Evolutionary conservation across 805 yeast genomes (phyloP).

Genomic region (Candida nonsorbophila): DNA sequence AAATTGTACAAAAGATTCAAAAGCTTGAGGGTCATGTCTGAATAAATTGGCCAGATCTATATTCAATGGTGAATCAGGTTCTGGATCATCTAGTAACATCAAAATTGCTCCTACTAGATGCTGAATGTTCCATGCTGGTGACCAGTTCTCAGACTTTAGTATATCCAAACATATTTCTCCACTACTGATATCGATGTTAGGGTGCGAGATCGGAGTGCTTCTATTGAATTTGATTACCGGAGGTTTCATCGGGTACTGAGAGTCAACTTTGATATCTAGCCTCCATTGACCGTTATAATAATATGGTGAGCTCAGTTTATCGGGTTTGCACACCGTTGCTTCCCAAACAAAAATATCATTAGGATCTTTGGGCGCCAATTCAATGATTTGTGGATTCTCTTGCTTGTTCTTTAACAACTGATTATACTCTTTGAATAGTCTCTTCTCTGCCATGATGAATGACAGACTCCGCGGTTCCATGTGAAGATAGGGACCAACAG

Average conservation of each 20-base stretch:
- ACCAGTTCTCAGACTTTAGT: constrained; percentile 53
- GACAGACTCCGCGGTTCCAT: no score
- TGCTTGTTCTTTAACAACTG: constrained; percentile 23
- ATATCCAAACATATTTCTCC: constrained; percentile 74
- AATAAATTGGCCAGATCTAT: constrained; percentile 62
- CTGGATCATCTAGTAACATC: constrained; percentile 57
- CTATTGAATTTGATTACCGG: constrained; percentile 47
- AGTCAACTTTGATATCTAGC: constrained; percentile 40
- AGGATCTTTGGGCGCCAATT: constrained; percentile 39
- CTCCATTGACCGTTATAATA: constrained; percentile 47
- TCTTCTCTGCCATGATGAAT: constrained; percentile 31
- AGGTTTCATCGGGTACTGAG: constrained; percentile 53
- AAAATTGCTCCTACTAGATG: constrained; percentile 53
- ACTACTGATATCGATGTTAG: constrained; percentile 34
- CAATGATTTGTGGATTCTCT: constrained; percentile 32
- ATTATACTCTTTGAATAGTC: constrained; percentile 33
- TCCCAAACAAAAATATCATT: constrained; percentile 48
- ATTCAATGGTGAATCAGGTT: constrained; percentile 67
- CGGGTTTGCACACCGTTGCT: constrained; percentile 47
- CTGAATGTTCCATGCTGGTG: constrained; percentile 68
- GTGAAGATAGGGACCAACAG: no score
- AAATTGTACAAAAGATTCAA: constrained; percentile 35
- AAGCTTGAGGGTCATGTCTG: constrained; percentile 37
- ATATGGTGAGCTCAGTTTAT: constrained; percentile 40
- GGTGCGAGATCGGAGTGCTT: constrained; percentile 35